phyloP scores from a whole-genome alignment of 176 grass and related monocot species.

The Miscanthus lutarioriparius region DNA sequence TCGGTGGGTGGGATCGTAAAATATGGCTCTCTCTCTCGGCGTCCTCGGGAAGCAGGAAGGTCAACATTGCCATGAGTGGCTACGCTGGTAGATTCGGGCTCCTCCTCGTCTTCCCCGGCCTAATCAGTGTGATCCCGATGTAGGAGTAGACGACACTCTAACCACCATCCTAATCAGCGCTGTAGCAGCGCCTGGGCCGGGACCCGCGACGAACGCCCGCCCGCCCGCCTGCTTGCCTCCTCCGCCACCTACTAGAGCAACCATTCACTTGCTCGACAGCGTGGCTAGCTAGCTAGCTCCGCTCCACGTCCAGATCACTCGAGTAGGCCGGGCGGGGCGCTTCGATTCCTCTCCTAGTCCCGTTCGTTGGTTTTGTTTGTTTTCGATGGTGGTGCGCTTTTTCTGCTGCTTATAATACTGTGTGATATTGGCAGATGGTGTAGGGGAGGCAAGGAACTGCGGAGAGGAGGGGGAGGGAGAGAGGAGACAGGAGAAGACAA shows the following conservation, averaged over 20 bases:
- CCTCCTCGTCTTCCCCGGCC: conserved; percentile 8
- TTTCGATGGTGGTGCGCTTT: conserved; percentile 17
- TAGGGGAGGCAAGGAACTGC: background rate
- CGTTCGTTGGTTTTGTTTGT: conserved; percentile 26
- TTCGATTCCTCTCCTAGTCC: conserved; percentile 17
- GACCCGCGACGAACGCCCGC: conserved; percentile 20
- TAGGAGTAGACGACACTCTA: conserved; percentile 45
- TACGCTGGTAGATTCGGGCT: conserved; percentile 32
- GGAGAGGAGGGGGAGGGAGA: background rate
- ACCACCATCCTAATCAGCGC: conserved; percentile 49
- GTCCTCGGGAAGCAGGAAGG: conserved; percentile 36
- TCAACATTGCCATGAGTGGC: conserved; percentile 37
- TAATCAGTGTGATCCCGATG: conserved; percentile 35
- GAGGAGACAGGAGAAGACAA: background rate
- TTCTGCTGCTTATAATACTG: conserved; percentile 16
- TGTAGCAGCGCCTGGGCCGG: background rate
- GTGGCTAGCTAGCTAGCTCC: conserved; percentile 14
- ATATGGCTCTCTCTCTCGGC: background rate
- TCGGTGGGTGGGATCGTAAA: conserved; percentile 42
- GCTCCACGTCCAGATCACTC: conserved; percentile 8
- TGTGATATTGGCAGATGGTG: conserved; percentile 44
- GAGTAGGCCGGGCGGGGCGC: conserved; percentile 22
- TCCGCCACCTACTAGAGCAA: conserved; percentile 58
- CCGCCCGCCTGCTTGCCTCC: conserved; percentile 19
- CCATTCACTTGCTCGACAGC: conserved; percentile 32